Conservation (phyloP, 805 yeast species). For the Saturnispora kantuleensis region DNA sequence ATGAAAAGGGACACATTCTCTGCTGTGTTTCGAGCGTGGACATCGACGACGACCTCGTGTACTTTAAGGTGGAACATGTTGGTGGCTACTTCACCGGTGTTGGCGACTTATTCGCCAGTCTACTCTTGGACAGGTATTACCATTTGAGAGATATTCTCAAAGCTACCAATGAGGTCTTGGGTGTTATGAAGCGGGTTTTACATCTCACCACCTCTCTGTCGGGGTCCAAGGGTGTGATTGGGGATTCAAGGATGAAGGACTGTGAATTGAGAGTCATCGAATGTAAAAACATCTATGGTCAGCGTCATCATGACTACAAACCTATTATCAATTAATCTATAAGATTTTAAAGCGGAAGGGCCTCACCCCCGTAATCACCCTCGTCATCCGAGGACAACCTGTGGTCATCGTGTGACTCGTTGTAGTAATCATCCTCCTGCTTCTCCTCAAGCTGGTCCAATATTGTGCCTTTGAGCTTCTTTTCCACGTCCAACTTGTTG, state of each 20-base stretch:
- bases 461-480: conserved; percentile 6
- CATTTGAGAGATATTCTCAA: conserved; percentile 18
- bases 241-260: conserved; percentile 55
- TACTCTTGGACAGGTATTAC: conserved; percentile 55
- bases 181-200: conserved; percentile 46
- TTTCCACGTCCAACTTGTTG: conserved; percentile 6
- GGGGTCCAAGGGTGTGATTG: conserved; percentile 39
- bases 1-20: conserved; percentile 23
- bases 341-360: conserved; percentile 6
- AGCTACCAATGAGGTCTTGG: conserved; percentile 45
- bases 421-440: conserved; percentile 3
- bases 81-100: conserved; percentile 90
- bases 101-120: conserved; percentile 83
- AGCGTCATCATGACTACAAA: conserved; percentile 4
- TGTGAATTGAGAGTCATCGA: conserved; percentile 66
- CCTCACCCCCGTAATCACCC: conserved; percentile 22
- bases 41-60: conserved; percentile 13
- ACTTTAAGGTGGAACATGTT: conserved; percentile 49
- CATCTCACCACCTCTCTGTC: conserved; percentile 33
- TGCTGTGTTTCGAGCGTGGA: conserved; percentile 35
- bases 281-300: conserved; percentile 32
- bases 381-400: conserved; percentile 10
- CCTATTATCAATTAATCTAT: background rate
- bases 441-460: conserved; percentile 12
- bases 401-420: background rate